These are phyloP conservation scores for Pichia sporocuriosa DNA, from an alignment of 805 yeast species.

Conservation along the genomic window DNA sequence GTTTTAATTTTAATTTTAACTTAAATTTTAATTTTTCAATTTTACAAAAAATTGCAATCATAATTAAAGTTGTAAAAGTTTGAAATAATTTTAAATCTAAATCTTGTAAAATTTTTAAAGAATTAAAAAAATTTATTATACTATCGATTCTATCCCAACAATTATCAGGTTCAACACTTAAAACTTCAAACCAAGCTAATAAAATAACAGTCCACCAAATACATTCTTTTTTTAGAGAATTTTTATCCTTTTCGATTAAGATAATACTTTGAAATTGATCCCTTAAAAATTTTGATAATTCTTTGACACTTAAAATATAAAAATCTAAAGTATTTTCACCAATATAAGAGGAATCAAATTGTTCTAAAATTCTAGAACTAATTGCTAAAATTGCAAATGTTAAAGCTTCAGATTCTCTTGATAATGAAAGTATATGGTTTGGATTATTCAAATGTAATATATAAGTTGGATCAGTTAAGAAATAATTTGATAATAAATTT, in stretches of 20 bases:
- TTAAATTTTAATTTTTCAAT: no score
- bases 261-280: slow-evolving; percentile 23
- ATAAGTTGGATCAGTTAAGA: slow-evolving; percentile 11
- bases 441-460: slow-evolving; percentile 9
- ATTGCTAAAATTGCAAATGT: slow-evolving; percentile 25
- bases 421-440: slow-evolving; percentile 28
- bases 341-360: slow-evolving; percentile 14
- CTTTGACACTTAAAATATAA: slow-evolving; percentile 26
- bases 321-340: slow-evolving; percentile 25
- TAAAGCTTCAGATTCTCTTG: slow-evolving; percentile 30
- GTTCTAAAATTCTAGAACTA: slow-evolving; percentile 25
- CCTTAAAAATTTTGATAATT: slow-evolving; percentile 32
- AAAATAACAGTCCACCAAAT: slow-evolving; percentile 34
- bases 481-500: slow-evolving; percentile 9
- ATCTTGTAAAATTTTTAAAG: slow-evolving; percentile 26
- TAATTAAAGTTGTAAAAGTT: neutral
- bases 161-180: slow-evolving; percentile 31
- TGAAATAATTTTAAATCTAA: slow-evolving; percentile 2
- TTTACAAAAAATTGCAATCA: slow-evolving; percentile 8
- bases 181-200: slow-evolving; percentile 37
- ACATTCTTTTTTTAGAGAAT: slow-evolving; percentile 2
- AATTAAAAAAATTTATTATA: slow-evolving; percentile 30
- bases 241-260: no score
- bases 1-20: no score
- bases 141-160: slow-evolving; percentile 35